Percentiles rank a stretch among this genome's conserved stretches.
Evolutionary conservation across 2,329 filamentous ascomycete genomes (phyloP).

Genomic region (Alternaria arbusti): DNA sequence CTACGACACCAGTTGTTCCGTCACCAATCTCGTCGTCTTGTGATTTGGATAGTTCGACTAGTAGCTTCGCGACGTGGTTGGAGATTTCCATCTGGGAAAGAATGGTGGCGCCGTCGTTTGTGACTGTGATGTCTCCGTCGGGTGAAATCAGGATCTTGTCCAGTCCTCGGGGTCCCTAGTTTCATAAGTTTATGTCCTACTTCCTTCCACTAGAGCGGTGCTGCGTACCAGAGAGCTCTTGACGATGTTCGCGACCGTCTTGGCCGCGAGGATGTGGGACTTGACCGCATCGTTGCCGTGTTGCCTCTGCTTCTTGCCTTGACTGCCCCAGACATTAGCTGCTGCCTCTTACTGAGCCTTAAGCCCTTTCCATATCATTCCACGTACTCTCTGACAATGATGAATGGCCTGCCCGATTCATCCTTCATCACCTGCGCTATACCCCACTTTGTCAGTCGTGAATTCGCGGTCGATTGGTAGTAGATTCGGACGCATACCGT

Average conservation of each 20-base stretch:
- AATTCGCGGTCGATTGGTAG: slow-evolving; percentile 3
- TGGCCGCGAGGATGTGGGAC: slow-evolving; percentile 94
- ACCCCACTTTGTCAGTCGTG: slow-evolving; percentile 32
- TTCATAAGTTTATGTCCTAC: slow-evolving; percentile 14
- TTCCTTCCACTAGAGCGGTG: neutral
- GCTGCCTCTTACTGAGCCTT: slow-evolving; percentile 5
- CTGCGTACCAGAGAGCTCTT: slow-evolving; percentile 81
- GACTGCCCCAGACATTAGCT: slow-evolving; percentile 61
- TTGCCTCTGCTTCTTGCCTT: slow-evolving; percentile 96
- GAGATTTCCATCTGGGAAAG: slow-evolving; percentile 97
- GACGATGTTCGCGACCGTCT: slow-evolving; percentile 95
- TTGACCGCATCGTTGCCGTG: slow-evolving; percentile 98
- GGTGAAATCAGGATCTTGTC: slow-evolving; percentile 99
- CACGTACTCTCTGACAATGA: slow-evolving; percentile 94
- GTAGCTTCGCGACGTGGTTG: slow-evolving; percentile 95
- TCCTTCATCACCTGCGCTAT: slow-evolving; percentile 85
- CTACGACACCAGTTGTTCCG: slow-evolving; percentile 96
- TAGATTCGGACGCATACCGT: slow-evolving; percentile 64
- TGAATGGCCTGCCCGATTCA: slow-evolving; percentile 96
- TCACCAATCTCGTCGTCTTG: slow-evolving; percentile 99
- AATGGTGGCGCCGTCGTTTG: slow-evolving; percentile 98
- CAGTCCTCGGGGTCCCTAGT: slow-evolving; percentile 83
- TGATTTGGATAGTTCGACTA: slow-evolving; percentile 97
- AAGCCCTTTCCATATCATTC: neutral
- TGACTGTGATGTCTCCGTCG: slow-evolving; percentile 98